phyloP scores from a whole-genome alignment of 2,329 filamentous ascomycete genomes.

The Bipolaris oryzae region DNA sequence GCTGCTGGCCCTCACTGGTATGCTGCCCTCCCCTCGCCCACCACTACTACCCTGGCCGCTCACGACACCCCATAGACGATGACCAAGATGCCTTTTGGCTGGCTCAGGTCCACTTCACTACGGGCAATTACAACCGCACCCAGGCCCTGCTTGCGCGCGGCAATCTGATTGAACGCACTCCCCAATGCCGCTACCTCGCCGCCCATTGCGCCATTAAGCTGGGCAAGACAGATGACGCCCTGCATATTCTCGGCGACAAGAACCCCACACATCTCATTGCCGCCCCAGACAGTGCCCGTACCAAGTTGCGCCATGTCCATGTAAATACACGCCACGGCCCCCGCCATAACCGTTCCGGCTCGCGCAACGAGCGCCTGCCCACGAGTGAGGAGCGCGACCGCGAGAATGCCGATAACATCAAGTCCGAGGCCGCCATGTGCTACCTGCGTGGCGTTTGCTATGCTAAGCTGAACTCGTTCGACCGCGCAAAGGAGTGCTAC shows the following conservation, averaged over 20 bases:
- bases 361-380: slow-evolving; percentile 60
- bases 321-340: slow-evolving; percentile 58
- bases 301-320: slow-evolving; percentile 73
- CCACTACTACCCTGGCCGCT: background rate
- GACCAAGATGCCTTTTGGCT: slow-evolving; percentile 96
- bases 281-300: slow-evolving; percentile 66
- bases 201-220: slow-evolving; percentile 96
- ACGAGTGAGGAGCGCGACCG: slow-evolving; percentile 66
- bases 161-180: slow-evolving; percentile 79
- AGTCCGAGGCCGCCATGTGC: slow-evolving; percentile 97
- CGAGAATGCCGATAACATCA: slow-evolving; percentile 75
- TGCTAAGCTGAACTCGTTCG: slow-evolving; percentile 95
- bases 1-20: slow-evolving; percentile 89
- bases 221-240: slow-evolving; percentile 84
- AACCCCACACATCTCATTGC: slow-evolving; percentile 89
- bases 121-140: slow-evolving; percentile 91
- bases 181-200: slow-evolving; percentile 89
- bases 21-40: slow-evolving; percentile 31
- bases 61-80: slow-evolving; percentile 65
- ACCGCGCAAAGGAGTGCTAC: slow-evolving; percentile 97
- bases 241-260: slow-evolving; percentile 84
- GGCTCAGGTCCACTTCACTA: slow-evolving; percentile 96
- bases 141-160: slow-evolving; percentile 84
- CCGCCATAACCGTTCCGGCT: slow-evolving; percentile 50
- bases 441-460: slow-evolving; percentile 92